phyloP scores from a whole-genome alignment of 1,284 basidiomycete genomes.

The Moesziomyces sp. region DNA sequence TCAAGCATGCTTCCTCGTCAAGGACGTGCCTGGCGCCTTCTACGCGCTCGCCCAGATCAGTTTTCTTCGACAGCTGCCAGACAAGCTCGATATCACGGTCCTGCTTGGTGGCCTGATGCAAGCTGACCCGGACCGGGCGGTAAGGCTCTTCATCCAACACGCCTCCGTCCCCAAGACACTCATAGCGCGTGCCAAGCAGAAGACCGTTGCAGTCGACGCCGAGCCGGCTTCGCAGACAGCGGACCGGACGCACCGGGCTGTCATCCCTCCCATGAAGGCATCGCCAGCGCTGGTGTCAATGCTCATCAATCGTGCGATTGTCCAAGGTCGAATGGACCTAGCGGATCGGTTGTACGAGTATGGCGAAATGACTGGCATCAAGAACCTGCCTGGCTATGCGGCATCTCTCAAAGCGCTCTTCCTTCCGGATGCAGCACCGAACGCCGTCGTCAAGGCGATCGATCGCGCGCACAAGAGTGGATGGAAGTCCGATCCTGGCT shows the following conservation, averaged over 20 bases:
- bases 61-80: slow-evolving; percentile 27
- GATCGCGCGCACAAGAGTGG: slow-evolving; percentile 6
- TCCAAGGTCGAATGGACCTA: slow-evolving; percentile 23
- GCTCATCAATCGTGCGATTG: slow-evolving; percentile 25
- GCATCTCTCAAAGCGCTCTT: slow-evolving; percentile 14
- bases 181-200: not conserved
- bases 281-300: slow-evolving; percentile 15
- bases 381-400: not conserved
- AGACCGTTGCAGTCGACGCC: too few species aligned
- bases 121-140: slow-evolving; percentile 32
- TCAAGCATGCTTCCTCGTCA: slow-evolving; percentile 25
- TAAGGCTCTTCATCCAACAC: slow-evolving; percentile 37
- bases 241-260: too few species aligned
- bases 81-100: slow-evolving; percentile 32
- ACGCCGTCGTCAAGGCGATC: slow-evolving; percentile 4
- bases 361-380: slow-evolving; percentile 17
- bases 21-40: slow-evolving; percentile 33
- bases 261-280: slow-evolving; percentile 35
- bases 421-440: slow-evolving; percentile 6
- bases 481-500: slow-evolving; percentile 13
- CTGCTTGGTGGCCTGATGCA: slow-evolving; percentile 35
- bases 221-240: too few species aligned
- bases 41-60: slow-evolving; percentile 35
- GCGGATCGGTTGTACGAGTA: slow-evolving; percentile 21
- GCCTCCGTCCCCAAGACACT: slow-evolving; percentile 9